Base-by-base conservation (phyloP, 1,284 basidiomycete genomes). In the Ustilago loliicola region DNA sequence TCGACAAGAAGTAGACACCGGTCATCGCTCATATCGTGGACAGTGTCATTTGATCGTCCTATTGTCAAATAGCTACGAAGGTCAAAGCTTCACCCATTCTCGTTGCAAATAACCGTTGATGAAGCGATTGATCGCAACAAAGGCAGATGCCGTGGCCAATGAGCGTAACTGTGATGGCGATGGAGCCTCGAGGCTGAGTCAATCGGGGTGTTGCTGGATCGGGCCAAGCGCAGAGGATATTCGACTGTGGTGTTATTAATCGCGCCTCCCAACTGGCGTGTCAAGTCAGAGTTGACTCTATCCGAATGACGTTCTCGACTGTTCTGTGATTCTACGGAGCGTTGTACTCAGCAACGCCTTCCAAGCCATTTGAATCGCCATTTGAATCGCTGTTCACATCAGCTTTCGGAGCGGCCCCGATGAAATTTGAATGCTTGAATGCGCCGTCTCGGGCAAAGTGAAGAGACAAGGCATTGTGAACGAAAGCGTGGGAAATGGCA, bases 401-500 rank as follows among this genome's bases (percentile, higher is more conserved):
- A 34, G 38, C 36, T 3, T 27, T 40, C 36, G 54, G 34, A 25
- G 17, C 13, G 36, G 19, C 8, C 9, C 53, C 53, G 36, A 38
- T 38, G 10, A 38, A 55, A 21, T 21, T 4, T 23, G 34, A 38
- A 25, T 38, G 53, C 6, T n/a, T 56, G 23, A 21, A 56, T 38
- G 54, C 38, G 34, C 19, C 13, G 53, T 34, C 9, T 27, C 13
- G n/a, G n/a, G 30, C 10, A 9, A 13, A 54, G 32, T 27, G 15
- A 42, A 27, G 25, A 21, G 30, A 53, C 19, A 34, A 55, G 15
- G 36, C 38, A 23, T 56, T 29, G 36, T 36, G 54, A 42, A 34
- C 54, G 54, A 42, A 34, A 56, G 54, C 54, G 54, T 56, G 54
- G 54, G 38, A 56, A 56, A 5, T 40, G 23, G 23, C 52, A 13